phyloP scores from a whole-genome alignment of 2,329 filamentous ascomycete species.

The Clarireedia homoeocarpa region DNA sequence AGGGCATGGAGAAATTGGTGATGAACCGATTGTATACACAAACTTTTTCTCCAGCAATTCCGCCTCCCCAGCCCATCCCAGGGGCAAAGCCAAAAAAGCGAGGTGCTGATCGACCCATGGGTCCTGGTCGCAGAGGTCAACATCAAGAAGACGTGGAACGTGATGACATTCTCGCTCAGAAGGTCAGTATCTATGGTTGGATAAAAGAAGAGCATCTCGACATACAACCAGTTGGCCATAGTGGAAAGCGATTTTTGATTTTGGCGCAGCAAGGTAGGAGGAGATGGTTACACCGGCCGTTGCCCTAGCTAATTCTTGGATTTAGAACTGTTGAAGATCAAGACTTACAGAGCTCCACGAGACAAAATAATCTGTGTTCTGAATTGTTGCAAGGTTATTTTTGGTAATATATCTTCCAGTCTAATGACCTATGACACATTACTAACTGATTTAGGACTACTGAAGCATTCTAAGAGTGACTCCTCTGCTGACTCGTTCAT shows the following conservation, averaged over 20 bases:
- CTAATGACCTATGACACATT: neutral
- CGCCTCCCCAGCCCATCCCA: slow-evolving; percentile 66
- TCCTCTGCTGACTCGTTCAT: slow-evolving; percentile 96
- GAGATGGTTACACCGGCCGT: neutral
- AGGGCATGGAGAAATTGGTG: slow-evolving; percentile 98
- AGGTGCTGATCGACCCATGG: slow-evolving; percentile 59
- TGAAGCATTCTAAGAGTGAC: slow-evolving; percentile 88
- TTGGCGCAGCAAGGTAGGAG: slow-evolving; percentile 75
- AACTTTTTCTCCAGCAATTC: slow-evolving; percentile 92
- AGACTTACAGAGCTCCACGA: slow-evolving; percentile 89
- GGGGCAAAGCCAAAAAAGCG: slow-evolving; percentile 61
- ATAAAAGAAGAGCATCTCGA: slow-evolving; percentile 88
- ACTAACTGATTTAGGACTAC: slow-evolving; percentile 50
- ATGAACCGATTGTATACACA: slow-evolving; percentile 97
- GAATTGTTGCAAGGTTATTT: slow-evolving; percentile 99
- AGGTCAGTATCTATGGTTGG: slow-evolving; percentile 96
- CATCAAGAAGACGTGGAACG: slow-evolving; percentile 97
- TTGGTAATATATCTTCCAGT: slow-evolving; percentile 48
- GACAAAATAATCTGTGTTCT: slow-evolving; percentile 98
- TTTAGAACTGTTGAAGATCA: slow-evolving; percentile 89
- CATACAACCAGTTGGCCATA: slow-evolving; percentile 76
- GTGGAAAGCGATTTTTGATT: slow-evolving; percentile 78
- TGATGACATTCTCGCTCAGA: slow-evolving; percentile 91
- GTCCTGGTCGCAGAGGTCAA: slow-evolving; percentile 82
- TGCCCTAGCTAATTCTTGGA: slow-evolving; percentile 18